Evolutionary conservation across 208 protist genomes (phyloP).

Genomic region (Kentomonas sorsogonicus): DNA sequence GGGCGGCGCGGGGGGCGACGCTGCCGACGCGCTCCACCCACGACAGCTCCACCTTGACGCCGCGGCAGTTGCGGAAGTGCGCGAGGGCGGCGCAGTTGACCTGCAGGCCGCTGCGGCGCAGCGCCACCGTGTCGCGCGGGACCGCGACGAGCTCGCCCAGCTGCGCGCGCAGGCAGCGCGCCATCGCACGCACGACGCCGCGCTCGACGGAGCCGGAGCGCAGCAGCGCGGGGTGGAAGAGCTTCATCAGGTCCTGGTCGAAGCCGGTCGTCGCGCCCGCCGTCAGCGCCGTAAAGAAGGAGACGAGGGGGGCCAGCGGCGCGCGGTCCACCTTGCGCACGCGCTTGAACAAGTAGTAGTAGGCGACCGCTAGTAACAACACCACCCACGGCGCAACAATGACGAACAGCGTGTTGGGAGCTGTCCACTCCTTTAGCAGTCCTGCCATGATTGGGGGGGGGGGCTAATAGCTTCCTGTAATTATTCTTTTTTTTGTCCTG

Average conservation of each 20-base stretch:
- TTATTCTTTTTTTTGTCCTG: too few species aligned
- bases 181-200: slow-evolving; percentile 73
- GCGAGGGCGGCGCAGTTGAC: slow-evolving; percentile 73
- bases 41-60: slow-evolving; percentile 62
- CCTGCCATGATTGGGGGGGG: too few species aligned
- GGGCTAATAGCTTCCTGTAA: too few species aligned
- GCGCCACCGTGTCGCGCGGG: slow-evolving; percentile 35
- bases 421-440: slow-evolving; percentile 19
- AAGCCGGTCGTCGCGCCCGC: slow-evolving; percentile 58
- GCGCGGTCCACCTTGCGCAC: slow-evolving; percentile 22
- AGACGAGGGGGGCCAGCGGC: slow-evolving; percentile 47
- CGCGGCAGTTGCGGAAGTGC: slow-evolving; percentile 58
- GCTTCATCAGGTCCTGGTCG: slow-evolving; percentile 59
- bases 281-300: slow-evolving; percentile 67
- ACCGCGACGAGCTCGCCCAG: slow-evolving; percentile 54
- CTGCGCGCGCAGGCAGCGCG: slow-evolving; percentile 47
- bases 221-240: slow-evolving; percentile 72
- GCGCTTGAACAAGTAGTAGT: slow-evolving; percentile 45
- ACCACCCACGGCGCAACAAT: slow-evolving; percentile 39
- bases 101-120: slow-evolving; percentile 38
- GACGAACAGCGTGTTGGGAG: slow-evolving; percentile 16
- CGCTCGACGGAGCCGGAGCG: slow-evolving; percentile 41
- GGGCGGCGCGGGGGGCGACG: slow-evolving; percentile 6
- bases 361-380: slow-evolving; percentile 28
- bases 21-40: slow-evolving; percentile 40